Conservation (phyloP, 352 stramenopile species). For the Globisporangium spinosum region DNA sequence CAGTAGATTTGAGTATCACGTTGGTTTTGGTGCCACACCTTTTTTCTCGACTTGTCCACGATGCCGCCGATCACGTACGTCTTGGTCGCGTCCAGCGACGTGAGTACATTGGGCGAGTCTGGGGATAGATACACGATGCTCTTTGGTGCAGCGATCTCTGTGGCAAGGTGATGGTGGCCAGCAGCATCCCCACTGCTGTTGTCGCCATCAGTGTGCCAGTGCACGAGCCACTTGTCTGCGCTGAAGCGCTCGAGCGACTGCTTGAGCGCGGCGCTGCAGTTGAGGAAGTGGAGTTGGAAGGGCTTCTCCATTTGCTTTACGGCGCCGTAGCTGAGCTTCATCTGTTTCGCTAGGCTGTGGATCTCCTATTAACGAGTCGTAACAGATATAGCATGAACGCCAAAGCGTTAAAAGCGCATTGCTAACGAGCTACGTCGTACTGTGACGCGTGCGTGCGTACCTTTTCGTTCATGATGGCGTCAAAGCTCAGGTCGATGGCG, state of each 20-base stretch:
- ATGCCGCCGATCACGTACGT: conserved; percentile 83
- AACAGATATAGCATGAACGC: not conserved
- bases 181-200: not conserved
- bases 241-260: conserved; percentile 59
- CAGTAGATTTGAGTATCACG: not conserved
- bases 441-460: conserved; percentile 8
- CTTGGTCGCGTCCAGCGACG: conserved; percentile 53
- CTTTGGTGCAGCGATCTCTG: conserved; percentile 30
- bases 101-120: conserved; percentile 62
- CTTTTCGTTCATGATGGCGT: conserved; percentile 84
- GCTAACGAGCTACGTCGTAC: not conserved
- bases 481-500: conserved; percentile 67
- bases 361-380: conserved; percentile 32
- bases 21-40: conserved; percentile 24
- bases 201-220: conserved; percentile 33
- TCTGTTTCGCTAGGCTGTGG: conserved; percentile 65
- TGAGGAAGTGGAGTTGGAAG: conserved; percentile 62
- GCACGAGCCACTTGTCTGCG: conserved; percentile 56
- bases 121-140: conserved; percentile 77
- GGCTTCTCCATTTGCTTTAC: conserved; percentile 62
- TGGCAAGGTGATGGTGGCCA: conserved; percentile 18
- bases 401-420: not conserved
- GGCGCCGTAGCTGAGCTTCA: conserved; percentile 69
- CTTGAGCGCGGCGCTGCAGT: conserved; percentile 45
- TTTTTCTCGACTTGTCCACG: conserved; percentile 75